Percentiles rank a stretch among this genome's conserved stretches.
These are phyloP conservation scores for Pleurotus citrinopileatus DNA, from an alignment of 768 basidiomycete species.

Conservation along the genomic window DNA sequence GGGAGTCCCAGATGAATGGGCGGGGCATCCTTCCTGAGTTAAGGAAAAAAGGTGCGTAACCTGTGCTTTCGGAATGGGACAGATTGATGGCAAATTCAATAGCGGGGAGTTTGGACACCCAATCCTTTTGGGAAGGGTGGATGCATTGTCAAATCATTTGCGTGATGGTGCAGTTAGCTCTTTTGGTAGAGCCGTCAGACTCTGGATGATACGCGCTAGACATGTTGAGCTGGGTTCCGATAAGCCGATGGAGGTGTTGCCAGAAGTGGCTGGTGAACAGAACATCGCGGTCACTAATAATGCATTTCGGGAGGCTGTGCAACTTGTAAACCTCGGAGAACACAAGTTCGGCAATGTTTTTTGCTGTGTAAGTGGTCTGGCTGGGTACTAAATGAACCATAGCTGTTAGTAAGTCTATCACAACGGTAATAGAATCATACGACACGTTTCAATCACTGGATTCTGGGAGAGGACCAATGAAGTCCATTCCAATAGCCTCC, in stretches of 20 bases:
- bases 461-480: constrained; percentile 26
- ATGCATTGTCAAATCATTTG: constrained; percentile 27
- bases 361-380: constrained; percentile 12
- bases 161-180: constrained; percentile 26
- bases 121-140: constrained; percentile 22
- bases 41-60: constrained; percentile 32
- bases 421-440: no score
- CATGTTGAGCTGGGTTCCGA: constrained; percentile 22
- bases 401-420: constrained; percentile 17
- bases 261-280: constrained; percentile 14
- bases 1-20: constrained; percentile 16
- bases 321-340: constrained; percentile 20
- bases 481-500: constrained; percentile 27
- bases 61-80: constrained; percentile 29
- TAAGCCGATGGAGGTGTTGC: constrained; percentile 15
- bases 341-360: constrained; percentile 17
- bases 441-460: constrained; percentile 19
- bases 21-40: constrained; percentile 20
- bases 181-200: constrained; percentile 27
- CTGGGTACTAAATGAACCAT: constrained; percentile 17
- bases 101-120: constrained; percentile 23
- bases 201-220: constrained; percentile 21
- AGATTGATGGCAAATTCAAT: constrained; percentile 37
- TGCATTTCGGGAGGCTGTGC: constrained; percentile 31
- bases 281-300: constrained; percentile 20